phyloP scores from a whole-genome alignment of 306 rosid species.

The Cajanus cajan region DNA sequence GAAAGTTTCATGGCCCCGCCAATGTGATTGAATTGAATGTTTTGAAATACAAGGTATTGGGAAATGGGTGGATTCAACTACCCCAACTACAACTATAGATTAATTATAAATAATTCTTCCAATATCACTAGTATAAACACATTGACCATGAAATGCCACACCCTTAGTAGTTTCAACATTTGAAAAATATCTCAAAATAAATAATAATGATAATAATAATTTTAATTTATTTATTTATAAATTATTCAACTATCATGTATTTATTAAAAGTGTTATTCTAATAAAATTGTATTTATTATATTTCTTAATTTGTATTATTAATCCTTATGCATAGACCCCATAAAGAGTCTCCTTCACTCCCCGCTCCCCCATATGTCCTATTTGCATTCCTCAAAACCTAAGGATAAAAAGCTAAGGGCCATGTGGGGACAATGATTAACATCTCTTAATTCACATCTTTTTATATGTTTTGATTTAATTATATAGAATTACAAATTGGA shows the following conservation, averaged over 20 bases:
- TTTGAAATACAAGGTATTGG: neutral
- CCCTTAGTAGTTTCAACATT: too few species aligned
- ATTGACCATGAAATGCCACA: neutral
- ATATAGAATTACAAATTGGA: too few species aligned
- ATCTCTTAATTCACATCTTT: neutral
- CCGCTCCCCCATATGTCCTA: conserved; percentile 26
- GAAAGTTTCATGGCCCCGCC: neutral
- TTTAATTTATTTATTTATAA: too few species aligned
- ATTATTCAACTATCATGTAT: too few species aligned
- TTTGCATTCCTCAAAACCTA: neutral
- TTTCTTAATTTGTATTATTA: too few species aligned
- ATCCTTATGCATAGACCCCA: too few species aligned
- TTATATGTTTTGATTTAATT: neutral
- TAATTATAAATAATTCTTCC: neutral
- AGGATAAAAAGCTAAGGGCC: neutral
- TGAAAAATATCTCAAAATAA: too few species aligned
- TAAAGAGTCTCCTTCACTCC: too few species aligned
- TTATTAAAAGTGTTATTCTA: too few species aligned
- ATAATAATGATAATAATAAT: too few species aligned
- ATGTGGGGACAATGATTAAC: neutral
- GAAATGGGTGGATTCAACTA: conserved; percentile 12
- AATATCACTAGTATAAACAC: neutral
- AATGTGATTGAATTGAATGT: neutral
- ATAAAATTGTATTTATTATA: too few species aligned
- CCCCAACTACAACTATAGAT: conserved; percentile 12